Evolutionary conservation across 345 rosid genomes (phyloP).

Genomic region (Clausena lansium): DNA sequence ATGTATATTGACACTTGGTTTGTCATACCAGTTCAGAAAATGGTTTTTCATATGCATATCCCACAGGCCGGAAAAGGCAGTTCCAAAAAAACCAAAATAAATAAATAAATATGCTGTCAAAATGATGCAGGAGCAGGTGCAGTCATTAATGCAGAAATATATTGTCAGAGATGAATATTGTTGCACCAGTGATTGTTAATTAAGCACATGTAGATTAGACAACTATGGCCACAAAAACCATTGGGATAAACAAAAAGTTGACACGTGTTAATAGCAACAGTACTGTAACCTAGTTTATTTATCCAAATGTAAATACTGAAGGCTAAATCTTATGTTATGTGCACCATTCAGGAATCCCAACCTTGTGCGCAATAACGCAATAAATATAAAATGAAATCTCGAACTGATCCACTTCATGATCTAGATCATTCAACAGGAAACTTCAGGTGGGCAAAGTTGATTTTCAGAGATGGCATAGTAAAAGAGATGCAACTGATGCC

Average conservation of each 20-base stretch:
- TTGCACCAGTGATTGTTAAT: not conserved
- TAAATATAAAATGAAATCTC: not conserved
- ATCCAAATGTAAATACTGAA: not conserved
- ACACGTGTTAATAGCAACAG: not conserved
- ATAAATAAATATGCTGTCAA: too few species aligned
- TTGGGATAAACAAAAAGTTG: not conserved
- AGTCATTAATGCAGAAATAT: too few species aligned
- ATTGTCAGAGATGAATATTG: too few species aligned
- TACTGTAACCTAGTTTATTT: not conserved
- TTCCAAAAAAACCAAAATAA: too few species aligned
- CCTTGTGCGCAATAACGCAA: not conserved
- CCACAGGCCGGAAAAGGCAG: too few species aligned
- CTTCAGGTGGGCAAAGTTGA: not conserved
- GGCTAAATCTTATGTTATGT: not conserved
- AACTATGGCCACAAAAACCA: not conserved
- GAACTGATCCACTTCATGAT: not conserved
- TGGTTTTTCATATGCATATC: too few species aligned
- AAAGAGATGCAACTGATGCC: not conserved
- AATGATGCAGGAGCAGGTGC: too few species aligned
- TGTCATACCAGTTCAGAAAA: too few species aligned
- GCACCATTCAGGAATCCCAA: not conserved
- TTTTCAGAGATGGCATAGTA: not conserved
- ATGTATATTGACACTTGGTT: not conserved
- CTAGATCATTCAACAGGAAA: slow-evolving; percentile 2
- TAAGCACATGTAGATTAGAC: not conserved